Conservation (phyloP, 2,329 filamentous ascomycete species). For the Bimuria novae-zelandiae region DNA sequence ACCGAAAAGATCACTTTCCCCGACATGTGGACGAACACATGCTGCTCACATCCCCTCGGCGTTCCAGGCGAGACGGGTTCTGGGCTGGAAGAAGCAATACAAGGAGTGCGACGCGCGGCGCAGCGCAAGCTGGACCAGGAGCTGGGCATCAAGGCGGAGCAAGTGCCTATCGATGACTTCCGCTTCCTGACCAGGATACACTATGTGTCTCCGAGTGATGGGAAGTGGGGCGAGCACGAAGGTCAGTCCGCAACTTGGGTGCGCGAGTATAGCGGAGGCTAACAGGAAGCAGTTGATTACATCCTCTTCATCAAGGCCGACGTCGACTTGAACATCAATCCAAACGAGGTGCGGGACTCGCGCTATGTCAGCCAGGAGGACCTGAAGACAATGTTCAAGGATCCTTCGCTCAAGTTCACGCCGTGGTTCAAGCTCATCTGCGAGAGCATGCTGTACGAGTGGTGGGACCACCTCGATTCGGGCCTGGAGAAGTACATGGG, state of each 20-base stretch:
- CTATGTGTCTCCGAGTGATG: constrained; percentile 95
- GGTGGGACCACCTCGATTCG: constrained; percentile 86
- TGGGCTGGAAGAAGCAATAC: constrained; percentile 76
- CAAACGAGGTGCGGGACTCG: constrained; percentile 86
- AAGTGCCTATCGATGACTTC: constrained; percentile 91
- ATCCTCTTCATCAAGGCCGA: constrained; percentile 93
- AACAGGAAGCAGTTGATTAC: constrained; percentile 75
- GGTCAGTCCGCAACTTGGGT: constrained; percentile 63
- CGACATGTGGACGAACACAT: constrained; percentile 99
- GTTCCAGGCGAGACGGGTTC: constrained; percentile 89
- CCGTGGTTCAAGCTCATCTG: constrained; percentile 99
- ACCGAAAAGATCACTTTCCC: constrained; percentile 98
- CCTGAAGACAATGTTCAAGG: constrained; percentile 82
- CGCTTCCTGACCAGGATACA: constrained; percentile 95
- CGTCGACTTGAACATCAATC: constrained; percentile 79
- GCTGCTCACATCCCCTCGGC: constrained; percentile 94
- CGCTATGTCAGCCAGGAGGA: constrained; percentile 82
- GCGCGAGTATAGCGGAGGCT: constrained; percentile 16
- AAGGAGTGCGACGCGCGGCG: constrained; percentile 88
- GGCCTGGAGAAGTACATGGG: constrained; percentile 84
- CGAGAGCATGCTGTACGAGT: constrained; percentile 95
- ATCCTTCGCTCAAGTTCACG: constrained; percentile 82
- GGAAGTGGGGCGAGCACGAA: constrained; percentile 99
- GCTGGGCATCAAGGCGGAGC: constrained; percentile 84
- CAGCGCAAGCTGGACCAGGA: constrained; percentile 94